Evolutionary conservation across 805 yeast genomes (phyloP).

Genomic region (Cyberlindnera saturnus): DNA sequence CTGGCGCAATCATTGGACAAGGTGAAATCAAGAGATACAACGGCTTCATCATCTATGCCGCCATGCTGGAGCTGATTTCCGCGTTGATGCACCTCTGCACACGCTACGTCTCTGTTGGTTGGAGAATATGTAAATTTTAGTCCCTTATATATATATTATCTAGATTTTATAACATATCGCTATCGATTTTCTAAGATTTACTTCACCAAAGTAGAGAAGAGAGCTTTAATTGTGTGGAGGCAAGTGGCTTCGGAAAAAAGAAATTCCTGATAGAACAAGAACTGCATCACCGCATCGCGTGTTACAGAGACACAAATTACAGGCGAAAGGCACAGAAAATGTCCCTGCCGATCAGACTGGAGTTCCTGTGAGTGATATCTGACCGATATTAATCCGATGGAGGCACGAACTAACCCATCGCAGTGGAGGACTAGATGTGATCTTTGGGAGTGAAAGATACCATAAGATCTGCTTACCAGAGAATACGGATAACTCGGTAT

Average conservation of each 20-base stretch:
- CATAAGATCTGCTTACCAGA: slow-evolving; percentile 43
- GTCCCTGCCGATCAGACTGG: slow-evolving; percentile 6
- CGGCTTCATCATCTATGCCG: not conserved
- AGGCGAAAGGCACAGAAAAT: not conserved
- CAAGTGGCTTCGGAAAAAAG: not conserved
- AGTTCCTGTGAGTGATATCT: slow-evolving; percentile 10
- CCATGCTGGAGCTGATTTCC: not conserved
- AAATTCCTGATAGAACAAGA: not conserved
- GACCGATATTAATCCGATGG: not conserved
- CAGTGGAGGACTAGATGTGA: slow-evolving; percentile 77
- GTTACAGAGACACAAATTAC: not conserved
- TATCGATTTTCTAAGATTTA: not conserved
- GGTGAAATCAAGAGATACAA: slow-evolving; percentile 3
- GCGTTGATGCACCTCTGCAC: not conserved
- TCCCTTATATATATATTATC: not conserved
- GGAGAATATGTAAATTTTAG: not conserved
- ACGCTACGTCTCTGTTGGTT: slow-evolving; percentile 3
- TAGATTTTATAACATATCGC: too few species aligned
- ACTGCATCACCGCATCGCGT: not conserved
- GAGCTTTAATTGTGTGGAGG: not conserved
- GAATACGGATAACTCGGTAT: slow-evolving; percentile 31
- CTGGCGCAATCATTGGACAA: slow-evolving; percentile 40
- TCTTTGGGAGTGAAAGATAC: slow-evolving; percentile 55
- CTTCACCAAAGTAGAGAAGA: not conserved
- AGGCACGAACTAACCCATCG: not conserved